Evolutionary conservation across 352 stramenopile genomes (phyloP).

Genomic region (Phytopythium aichiense): DNA sequence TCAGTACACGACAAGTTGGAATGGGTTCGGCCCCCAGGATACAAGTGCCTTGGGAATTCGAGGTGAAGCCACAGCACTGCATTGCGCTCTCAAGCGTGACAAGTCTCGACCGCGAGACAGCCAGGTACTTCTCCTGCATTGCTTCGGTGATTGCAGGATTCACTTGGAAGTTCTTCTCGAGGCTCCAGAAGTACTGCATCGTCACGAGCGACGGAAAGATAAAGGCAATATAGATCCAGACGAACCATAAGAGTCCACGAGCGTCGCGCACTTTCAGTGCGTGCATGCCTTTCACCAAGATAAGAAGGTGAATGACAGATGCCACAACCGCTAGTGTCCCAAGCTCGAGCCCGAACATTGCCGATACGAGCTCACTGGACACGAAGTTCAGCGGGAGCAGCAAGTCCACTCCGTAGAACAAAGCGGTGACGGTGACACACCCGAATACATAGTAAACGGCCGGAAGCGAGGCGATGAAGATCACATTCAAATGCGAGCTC

Average conservation of each 20-base stretch:
- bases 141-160: constrained; percentile 28
- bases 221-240: constrained; percentile 23
- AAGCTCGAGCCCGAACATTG: constrained; percentile 40
- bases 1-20: constrained; percentile 21
- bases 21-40: constrained; percentile 10
- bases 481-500: constrained; percentile 21
- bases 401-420: constrained; percentile 40
- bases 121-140: constrained; percentile 30
- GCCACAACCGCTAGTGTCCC: constrained; percentile 17
- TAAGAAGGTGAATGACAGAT: constrained; percentile 16
- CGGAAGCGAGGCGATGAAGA: constrained; percentile 36
- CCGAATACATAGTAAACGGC: constrained; percentile 27
- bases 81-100: constrained; percentile 38
- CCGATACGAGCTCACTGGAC: constrained; percentile 25
- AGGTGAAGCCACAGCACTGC: constrained; percentile 42
- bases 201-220: constrained; percentile 26
- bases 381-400: constrained; percentile 31
- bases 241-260: constrained; percentile 28
- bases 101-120: constrained; percentile 14
- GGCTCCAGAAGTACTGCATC: constrained; percentile 21
- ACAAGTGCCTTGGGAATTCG: constrained; percentile 28
- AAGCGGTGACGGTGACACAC: constrained; percentile 16
- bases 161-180: constrained; percentile 27
- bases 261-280: constrained; percentile 26
- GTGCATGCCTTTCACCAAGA: constrained; percentile 23